phyloP scores from a whole-genome alignment of 352 stramenopile genomes.

The Aphanomyces stellatus region DNA sequence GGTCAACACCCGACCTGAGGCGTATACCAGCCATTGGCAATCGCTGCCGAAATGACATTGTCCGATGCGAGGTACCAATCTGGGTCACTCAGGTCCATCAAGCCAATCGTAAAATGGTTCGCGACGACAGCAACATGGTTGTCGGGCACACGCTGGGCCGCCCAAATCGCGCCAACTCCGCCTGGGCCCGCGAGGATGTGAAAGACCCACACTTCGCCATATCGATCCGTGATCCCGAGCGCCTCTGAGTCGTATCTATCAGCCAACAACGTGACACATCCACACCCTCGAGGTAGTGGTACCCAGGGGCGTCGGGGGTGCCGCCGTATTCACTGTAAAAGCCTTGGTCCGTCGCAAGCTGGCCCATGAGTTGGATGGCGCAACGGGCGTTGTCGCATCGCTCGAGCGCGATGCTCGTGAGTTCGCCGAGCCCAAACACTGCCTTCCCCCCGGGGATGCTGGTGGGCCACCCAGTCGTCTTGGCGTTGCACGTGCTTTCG shows the following conservation, averaged over 20 bases:
- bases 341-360: conserved; percentile 51
- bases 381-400: conserved; percentile 29
- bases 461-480: conserved; percentile 23
- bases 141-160: conserved; percentile 50
- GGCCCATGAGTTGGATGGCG: conserved; percentile 51
- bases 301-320: conserved; percentile 16
- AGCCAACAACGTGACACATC: background rate
- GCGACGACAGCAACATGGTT: conserved; percentile 57
- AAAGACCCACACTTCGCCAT: conserved; percentile 63
- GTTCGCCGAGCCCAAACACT: conserved; percentile 38
- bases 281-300: too few species aligned
- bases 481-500: conserved; percentile 51
- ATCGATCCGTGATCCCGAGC: conserved; percentile 42
- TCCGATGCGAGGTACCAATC: conserved; percentile 15
- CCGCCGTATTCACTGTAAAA: conserved; percentile 53
- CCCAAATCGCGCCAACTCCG: conserved; percentile 46
- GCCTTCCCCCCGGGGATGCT: conserved; percentile 24
- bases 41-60: conserved; percentile 16
- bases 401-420: conserved; percentile 50
- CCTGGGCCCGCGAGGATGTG: conserved; percentile 44
- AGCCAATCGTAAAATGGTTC: conserved; percentile 67
- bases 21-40: conserved; percentile 14
- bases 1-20: conserved; percentile 19
- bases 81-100: conserved; percentile 27
- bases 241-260: conserved; percentile 37